Conservation (phyloP, 768 basidiomycete genomes). For the Tricholoma furcatifolium region DNA sequence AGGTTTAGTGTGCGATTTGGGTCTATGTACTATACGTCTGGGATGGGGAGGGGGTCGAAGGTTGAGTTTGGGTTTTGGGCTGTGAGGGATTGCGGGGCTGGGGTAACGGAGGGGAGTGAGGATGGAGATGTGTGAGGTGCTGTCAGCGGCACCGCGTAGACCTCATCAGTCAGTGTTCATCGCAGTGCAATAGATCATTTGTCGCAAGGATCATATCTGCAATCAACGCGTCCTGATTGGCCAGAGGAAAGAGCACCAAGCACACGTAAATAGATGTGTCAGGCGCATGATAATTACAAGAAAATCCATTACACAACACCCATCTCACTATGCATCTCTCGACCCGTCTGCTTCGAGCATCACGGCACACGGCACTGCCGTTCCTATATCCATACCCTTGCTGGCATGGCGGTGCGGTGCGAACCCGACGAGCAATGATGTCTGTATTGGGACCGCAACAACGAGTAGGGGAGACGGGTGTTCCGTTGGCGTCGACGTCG, state of each 20-base stretch:
- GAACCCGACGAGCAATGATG: constrained; percentile 63
- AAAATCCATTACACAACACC: neutral
- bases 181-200: too few species aligned
- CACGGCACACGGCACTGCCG: constrained; percentile 28
- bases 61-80: too few species aligned
- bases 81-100: too few species aligned
- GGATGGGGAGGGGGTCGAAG: too few species aligned
- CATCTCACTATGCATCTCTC: constrained; percentile 28
- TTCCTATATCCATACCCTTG: constrained; percentile 27
- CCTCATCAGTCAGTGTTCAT: too few species aligned
- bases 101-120: too few species aligned
- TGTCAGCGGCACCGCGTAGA: too few species aligned
- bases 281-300: constrained; percentile 5
- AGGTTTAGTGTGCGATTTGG: too few species aligned
- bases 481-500: neutral
- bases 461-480: too few species aligned
- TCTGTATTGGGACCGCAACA: constrained; percentile 50
- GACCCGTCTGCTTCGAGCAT: constrained; percentile 28
- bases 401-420: constrained; percentile 28
- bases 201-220: too few species aligned
- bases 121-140: too few species aligned
- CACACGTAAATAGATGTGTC: constrained; percentile 17
- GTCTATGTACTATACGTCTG: too few species aligned
- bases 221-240: constrained; percentile 21
- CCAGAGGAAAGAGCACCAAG: constrained; percentile 1